These are phyloP conservation scores for Ophiosphaerella herpotricha DNA, from an alignment of 2,329 filamentous ascomycete species.

Conservation along the genomic window DNA sequence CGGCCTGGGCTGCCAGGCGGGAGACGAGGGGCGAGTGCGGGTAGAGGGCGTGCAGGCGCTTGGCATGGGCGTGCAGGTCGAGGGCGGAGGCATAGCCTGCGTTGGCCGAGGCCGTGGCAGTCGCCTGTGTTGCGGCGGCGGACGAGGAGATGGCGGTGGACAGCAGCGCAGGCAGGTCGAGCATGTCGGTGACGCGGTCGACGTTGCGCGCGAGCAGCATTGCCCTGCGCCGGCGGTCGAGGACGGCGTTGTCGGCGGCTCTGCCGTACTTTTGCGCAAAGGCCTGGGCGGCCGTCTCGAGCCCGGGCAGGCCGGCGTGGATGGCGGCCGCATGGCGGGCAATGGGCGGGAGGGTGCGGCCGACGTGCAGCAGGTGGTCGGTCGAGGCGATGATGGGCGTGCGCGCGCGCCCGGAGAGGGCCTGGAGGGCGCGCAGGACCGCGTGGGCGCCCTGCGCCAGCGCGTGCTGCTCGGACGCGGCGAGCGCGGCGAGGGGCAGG, in stretches of 20 bases:
- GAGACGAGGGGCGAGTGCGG: slow-evolving; percentile 75
- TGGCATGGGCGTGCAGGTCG: slow-evolving; percentile 92
- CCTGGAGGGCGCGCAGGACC: slow-evolving; percentile 80
- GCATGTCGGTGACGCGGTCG: slow-evolving; percentile 84
- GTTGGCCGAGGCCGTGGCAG: slow-evolving; percentile 39
- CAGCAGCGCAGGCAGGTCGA: slow-evolving; percentile 85
- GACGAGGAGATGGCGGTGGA: slow-evolving; percentile 71
- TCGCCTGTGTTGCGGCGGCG: slow-evolving; percentile 55
- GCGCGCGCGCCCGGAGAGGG: slow-evolving; percentile 86
- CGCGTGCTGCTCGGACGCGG: slow-evolving; percentile 74
- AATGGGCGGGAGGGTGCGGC: slow-evolving; percentile 71
- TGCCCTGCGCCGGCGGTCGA: slow-evolving; percentile 76
- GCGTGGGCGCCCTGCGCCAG: slow-evolving; percentile 83
- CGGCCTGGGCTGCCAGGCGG: slow-evolving; percentile 76
- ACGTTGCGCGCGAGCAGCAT: slow-evolving; percentile 84
- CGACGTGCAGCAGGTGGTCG: slow-evolving; percentile 74
- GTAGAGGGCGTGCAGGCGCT: slow-evolving; percentile 80
- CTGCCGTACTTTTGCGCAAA: slow-evolving; percentile 87
- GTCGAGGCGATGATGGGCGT: slow-evolving; percentile 82
- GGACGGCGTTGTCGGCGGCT: slow-evolving; percentile 64
- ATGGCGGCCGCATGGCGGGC: slow-evolving; percentile 69
- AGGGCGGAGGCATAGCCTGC: slow-evolving; percentile 86
- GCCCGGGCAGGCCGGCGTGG: slow-evolving; percentile 71
- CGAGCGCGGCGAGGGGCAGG: slow-evolving; percentile 73
- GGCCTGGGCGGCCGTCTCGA: slow-evolving; percentile 76